Conservation (phyloP, 2,329 filamentous ascomycete genomes). For the Arthrocladium fulminans region DNA sequence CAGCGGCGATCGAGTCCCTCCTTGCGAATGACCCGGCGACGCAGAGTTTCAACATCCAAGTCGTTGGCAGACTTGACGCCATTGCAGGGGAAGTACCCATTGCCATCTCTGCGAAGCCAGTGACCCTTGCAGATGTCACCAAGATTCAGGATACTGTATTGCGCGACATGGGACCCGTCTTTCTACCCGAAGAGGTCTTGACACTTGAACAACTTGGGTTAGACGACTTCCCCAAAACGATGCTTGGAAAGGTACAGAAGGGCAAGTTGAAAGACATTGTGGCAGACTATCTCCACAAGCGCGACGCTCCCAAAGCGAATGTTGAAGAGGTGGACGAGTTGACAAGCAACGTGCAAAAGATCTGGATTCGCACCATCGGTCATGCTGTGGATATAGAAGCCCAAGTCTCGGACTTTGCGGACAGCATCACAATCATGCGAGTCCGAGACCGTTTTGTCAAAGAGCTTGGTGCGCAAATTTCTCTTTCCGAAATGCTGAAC, state of each 20-base stretch:
- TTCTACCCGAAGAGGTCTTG: slow-evolving; percentile 8
- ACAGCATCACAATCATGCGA: slow-evolving; percentile 8
- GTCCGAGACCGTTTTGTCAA: slow-evolving; percentile 2
- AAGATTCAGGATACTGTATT: slow-evolving; percentile 55
- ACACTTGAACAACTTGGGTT: background rate
- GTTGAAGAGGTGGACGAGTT: background rate
- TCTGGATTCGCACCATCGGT: slow-evolving; percentile 3
- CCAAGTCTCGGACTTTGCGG: background rate
- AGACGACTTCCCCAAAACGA: slow-evolving; percentile 7
- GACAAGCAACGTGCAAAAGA: slow-evolving; percentile 2
- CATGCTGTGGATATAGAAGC: slow-evolving; percentile 3
- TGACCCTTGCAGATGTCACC: slow-evolving; percentile 45
- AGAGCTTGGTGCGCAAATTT: background rate
- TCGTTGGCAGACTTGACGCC: slow-evolving; percentile 70
- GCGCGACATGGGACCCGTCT: slow-evolving; percentile 9
- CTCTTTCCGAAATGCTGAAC: background rate
- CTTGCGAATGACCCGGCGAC: slow-evolving; percentile 59
- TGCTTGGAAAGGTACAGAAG: slow-evolving; percentile 1
- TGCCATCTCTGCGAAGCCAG: slow-evolving; percentile 55
- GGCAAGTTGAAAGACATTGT: background rate
- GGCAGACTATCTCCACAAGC: background rate
- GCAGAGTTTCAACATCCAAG: slow-evolving; percentile 59
- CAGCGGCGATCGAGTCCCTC: slow-evolving; percentile 81
- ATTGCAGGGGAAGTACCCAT: slow-evolving; percentile 81
- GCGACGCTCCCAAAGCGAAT: background rate